These are phyloP conservation scores for Penicillium rolfsii DNA, from an alignment of 2,329 filamentous ascomycete species.

Conservation along the genomic window DNA sequence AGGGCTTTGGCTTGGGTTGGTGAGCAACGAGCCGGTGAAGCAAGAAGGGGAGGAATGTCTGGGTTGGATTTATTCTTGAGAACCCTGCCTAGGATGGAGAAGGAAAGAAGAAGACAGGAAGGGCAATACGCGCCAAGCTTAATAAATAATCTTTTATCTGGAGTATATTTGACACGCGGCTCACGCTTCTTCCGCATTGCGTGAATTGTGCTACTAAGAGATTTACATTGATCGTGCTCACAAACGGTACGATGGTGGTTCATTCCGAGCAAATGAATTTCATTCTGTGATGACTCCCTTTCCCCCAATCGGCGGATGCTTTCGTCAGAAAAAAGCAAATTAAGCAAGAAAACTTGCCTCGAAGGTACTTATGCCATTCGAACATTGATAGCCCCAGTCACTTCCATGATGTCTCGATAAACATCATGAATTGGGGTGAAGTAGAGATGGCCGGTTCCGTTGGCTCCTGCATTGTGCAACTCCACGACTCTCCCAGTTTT, in stretches of 20 bases:
- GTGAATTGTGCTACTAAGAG: too few species aligned
- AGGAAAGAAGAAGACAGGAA: too few species aligned
- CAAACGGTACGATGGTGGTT: neutral
- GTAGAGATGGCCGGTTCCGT: neutral
- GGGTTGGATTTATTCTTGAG: too few species aligned
- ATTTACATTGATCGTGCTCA: too few species aligned
- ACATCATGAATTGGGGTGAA: neutral
- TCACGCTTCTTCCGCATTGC: too few species aligned
- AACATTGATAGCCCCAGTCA: constrained; percentile 9
- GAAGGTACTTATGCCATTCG: constrained; percentile 3
- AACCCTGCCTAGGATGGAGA: too few species aligned
- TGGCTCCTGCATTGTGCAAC: neutral
- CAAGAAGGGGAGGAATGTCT: too few species aligned
- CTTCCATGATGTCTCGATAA: neutral
- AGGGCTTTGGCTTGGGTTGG: too few species aligned
- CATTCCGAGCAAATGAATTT: neutral
- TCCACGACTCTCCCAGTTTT: neutral
- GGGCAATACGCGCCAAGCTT: too few species aligned
- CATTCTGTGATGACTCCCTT: neutral
- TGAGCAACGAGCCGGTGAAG: too few species aligned
- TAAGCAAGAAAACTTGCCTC: neutral
- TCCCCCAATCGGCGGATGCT: neutral
- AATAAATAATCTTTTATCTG: too few species aligned
- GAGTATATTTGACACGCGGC: too few species aligned
- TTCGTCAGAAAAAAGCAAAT: neutral